Evolutionary conservation across 1,139 yeast species (phyloP), one percentile per base, ranked within the genome.

Genomic region (Groenewaldozyma sp.): DNA sequence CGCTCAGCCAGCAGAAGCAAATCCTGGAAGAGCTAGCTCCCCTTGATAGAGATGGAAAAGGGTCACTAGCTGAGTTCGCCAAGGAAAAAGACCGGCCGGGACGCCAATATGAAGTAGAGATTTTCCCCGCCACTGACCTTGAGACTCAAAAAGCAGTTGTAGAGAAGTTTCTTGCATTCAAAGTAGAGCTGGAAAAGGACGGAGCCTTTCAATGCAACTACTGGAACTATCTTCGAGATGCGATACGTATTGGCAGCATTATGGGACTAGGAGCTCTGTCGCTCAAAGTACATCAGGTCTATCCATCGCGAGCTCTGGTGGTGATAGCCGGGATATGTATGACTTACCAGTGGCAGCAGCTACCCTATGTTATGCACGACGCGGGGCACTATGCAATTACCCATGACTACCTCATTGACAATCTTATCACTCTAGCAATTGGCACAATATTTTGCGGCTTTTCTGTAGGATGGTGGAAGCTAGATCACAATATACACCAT

Each of bases 391-490:
- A 82, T 24, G 73, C 86, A 1, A 80, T 86, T 38, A 79, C 94
- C 0, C 95, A 86, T 58, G 68, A 82, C 52, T 86, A 81, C 58
- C 81, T 79, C 51, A 38, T 74, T n/a, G 95, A 86, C 58, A 86
- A 80, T 53, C 55, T 81, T 9, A 67, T 82, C 46, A 94, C 94
- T 1, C 74, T 78, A 60, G 33, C 76, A 1, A 65, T 86, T 37
- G 94, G 95, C 1, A 76, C 82, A 48, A 84, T 73, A 67, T 62
- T 78, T 42, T 95, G 95, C n/a, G 95, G 95, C 0, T 66, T 86
- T 39, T 82, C 94, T 39, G 59, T 84, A 28, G 94, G 95, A 1
- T 86, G 95, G 95, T 86, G 95, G 95, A 87, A 86, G 53, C 69
- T 91, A 39, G 86, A 82, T 59, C 95, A 86, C 60, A 86, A 86